A percentile compares a stretch with the other conserved stretches of the same genome.
Conservation (phyloP, 148 eudicot species). For the Hydrangea macrophylla region DNA sequence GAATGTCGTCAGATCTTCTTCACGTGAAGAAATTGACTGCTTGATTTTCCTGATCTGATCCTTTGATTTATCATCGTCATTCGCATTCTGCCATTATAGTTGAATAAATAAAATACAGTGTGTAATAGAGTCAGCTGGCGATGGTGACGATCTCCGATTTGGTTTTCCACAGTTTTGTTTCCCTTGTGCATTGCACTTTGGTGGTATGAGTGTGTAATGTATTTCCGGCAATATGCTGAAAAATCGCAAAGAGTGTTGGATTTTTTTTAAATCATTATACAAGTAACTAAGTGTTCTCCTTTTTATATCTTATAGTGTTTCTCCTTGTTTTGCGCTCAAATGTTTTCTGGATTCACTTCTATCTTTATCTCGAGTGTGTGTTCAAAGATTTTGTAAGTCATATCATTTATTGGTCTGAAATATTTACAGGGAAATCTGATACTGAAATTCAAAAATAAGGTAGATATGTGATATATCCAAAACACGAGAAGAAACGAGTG, state of each 20-base stretch:
- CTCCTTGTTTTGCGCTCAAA: too few relatives aligned
- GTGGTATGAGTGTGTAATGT: not conserved
- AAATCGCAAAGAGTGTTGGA: not conserved
- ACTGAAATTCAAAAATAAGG: too few relatives aligned
- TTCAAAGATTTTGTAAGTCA: too few relatives aligned
- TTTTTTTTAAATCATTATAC: too few relatives aligned
- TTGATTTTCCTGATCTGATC: slow-evolving; percentile 25
- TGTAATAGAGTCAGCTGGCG: slow-evolving; percentile 20
- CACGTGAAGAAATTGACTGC: slow-evolving; percentile 67
- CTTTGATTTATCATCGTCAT: slow-evolving; percentile 4
- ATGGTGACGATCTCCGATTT: not conserved
- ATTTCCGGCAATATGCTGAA: slow-evolving; percentile 10
- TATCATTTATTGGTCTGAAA: too few relatives aligned
- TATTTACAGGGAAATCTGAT: too few relatives aligned
- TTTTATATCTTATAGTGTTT: too few relatives aligned
- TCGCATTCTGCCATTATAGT: slow-evolving; percentile 14
- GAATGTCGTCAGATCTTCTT: slow-evolving; percentile 39
- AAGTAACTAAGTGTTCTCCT: not conserved
- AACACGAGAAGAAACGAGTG: too few relatives aligned
- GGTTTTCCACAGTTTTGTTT: not conserved
- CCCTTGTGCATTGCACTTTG: not conserved
- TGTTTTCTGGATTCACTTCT: too few relatives aligned
- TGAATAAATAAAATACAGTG: slow-evolving; percentile 6
- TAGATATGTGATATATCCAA: too few relatives aligned
- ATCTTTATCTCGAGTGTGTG: too few relatives aligned